Percentiles rank a stretch among this genome's conserved stretches.
Conservation (phyloP, 2,329 filamentous ascomycete species). For the Raffaelea albimanens region DNA sequence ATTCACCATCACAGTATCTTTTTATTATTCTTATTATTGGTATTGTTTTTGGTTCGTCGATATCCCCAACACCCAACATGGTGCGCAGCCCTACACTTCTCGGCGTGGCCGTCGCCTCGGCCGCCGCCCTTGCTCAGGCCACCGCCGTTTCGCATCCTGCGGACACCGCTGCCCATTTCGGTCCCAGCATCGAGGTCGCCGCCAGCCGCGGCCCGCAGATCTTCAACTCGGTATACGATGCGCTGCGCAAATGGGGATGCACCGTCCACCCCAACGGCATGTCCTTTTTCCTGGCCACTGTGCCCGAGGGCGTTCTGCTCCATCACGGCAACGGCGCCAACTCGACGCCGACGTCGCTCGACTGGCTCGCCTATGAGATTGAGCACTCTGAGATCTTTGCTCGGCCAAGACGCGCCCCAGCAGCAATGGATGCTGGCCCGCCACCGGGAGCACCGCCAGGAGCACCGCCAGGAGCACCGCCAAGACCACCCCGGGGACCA, state of each 20-base stretch:
- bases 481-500: not conserved
- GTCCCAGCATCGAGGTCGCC: conserved; percentile 6
- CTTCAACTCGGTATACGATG: conserved; percentile 40
- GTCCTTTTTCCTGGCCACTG: conserved; percentile 55
- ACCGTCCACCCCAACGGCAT: conserved; percentile 68
- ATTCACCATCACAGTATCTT: too few species aligned
- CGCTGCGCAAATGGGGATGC: conserved; percentile 58
- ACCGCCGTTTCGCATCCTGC: too few species aligned
- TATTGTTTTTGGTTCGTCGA: too few species aligned
- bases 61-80: too few species aligned
- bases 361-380: conserved; percentile 70
- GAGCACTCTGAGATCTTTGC: conserved; percentile 65
- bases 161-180: not conserved
- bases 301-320: conserved; percentile 54
- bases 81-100: too few species aligned
- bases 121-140: too few species aligned
- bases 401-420: conserved; percentile 4
- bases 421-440: not conserved
- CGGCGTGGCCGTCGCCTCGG: too few species aligned
- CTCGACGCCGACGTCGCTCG: conserved; percentile 37
- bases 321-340: conserved; percentile 52
- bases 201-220: conserved; percentile 30
- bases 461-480: too few species aligned
- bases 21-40: too few species aligned
- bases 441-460: not conserved